A percentile compares a stretch with the other conserved stretches of the same genome.
phyloP scores from a whole-genome alignment of 495 filamentous ascomycete species.

The Massariosphaeria phaeospora region DNA sequence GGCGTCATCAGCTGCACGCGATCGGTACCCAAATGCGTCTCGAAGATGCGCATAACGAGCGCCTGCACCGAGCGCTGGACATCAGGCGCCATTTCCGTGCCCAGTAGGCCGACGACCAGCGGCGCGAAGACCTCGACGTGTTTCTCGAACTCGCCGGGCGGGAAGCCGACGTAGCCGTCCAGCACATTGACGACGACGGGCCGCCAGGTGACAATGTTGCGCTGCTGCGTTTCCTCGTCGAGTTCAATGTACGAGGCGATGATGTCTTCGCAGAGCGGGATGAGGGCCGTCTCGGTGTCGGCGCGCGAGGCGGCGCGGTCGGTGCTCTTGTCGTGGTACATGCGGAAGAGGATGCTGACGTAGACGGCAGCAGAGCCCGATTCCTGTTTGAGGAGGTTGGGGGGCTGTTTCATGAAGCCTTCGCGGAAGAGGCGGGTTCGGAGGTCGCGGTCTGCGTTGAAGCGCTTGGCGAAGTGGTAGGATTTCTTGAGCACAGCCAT shows the following conservation, averaged over 20 bases:
- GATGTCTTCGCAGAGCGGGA: constrained; percentile 92
- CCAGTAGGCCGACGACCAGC: constrained; percentile 73
- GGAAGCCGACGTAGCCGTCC: constrained; percentile 87
- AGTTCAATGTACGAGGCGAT: constrained; percentile 74
- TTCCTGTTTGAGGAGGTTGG: constrained; percentile 98
- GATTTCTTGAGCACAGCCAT: constrained; percentile 93
- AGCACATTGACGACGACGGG: constrained; percentile 97
- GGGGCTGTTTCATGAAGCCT: constrained; percentile 99
- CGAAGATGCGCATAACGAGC: constrained; percentile 73
- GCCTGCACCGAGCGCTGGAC: constrained; percentile 70
- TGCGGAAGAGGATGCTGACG: constrained; percentile 85
- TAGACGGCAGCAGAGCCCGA: constrained; percentile 88
- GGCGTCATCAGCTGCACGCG: too few relatives aligned
- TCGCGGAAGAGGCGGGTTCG: constrained; percentile 92
- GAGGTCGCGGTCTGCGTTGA: constrained; percentile 95
- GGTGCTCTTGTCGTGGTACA: constrained; percentile 85
- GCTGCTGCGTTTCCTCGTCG: constrained; percentile 90
- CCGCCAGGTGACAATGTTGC: constrained; percentile 93
- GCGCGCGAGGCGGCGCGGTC: constrained; percentile 71
- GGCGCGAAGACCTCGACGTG: constrained; percentile 82
- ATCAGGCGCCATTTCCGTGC: constrained; percentile 72
- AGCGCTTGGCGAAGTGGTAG: constrained; percentile 91
- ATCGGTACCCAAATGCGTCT: too few relatives aligned
- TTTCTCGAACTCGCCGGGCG: constrained; percentile 71
- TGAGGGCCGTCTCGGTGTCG: constrained; percentile 83